These are phyloP conservation scores for Orbilia quercus DNA, from an alignment of 2,329 filamentous ascomycete species.

Conservation along the genomic window DNA sequence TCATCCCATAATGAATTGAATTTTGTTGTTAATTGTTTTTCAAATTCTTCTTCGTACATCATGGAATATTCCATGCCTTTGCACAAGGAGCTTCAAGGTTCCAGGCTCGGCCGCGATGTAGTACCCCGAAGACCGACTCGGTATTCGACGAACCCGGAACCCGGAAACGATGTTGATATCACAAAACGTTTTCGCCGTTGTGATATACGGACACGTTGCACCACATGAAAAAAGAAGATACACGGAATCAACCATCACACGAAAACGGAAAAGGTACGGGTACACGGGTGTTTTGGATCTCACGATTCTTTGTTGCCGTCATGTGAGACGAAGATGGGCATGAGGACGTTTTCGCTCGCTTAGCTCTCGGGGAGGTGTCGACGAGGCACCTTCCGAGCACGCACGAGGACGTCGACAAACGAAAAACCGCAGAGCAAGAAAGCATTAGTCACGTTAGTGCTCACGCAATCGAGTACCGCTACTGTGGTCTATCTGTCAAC, in stretches of 20 bases:
- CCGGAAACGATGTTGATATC: conserved; percentile 17
- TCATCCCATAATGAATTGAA: conserved; percentile 34
- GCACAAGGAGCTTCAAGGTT: conserved; percentile 14
- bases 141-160: conserved; percentile 1
- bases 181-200: conserved; percentile 17
- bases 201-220: conserved; percentile 6
- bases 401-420: conserved; percentile 21
- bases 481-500: conserved; percentile 15
- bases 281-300: conserved; percentile 12
- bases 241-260: conserved; percentile 30
- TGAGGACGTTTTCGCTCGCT: conserved; percentile 37
- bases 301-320: conserved; percentile 29
- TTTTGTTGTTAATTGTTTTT: neutral
- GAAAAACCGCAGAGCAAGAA: neutral
- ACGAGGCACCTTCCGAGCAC: conserved; percentile 28
- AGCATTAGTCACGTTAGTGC: conserved; percentile 7
- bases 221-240: conserved; percentile 26
- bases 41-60: conserved; percentile 16
- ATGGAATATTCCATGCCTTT: conserved; percentile 49
- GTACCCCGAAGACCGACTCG: conserved; percentile 31
- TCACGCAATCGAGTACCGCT: conserved; percentile 36
- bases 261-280: conserved; percentile 33
- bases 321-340: conserved; percentile 43
- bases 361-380: conserved; percentile 10
- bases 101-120: neutral